Base-by-base conservation (phyloP, 2,329 filamentous ascomycete species). In the Paraconiothyrium sp. region DNA sequence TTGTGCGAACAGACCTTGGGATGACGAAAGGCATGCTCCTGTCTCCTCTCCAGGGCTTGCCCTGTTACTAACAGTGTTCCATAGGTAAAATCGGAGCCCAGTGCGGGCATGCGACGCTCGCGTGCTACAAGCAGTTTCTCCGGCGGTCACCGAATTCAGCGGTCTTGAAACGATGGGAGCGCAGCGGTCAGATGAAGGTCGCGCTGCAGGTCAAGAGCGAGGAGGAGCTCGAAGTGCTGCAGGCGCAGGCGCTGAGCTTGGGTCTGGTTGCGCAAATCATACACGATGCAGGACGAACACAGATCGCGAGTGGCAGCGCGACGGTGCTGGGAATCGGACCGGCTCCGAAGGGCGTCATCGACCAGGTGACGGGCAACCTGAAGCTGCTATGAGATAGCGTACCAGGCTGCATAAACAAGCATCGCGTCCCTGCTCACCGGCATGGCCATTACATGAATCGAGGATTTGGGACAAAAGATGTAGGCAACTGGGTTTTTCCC, bases 81-180 rank as follows among this genome's bases (percentile, higher is more conserved):
- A 49, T 66, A 97, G 94, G 94, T 73, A 99, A 99, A 85, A 97
- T 98, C 73, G 95, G 93, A 60, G 95, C 95, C 8, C 95, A 98
- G 81, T 94, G 92, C 81, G 92, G 90, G 54, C 95, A 98, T 80
- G 95, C 95, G n/a, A 97, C 94, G 3, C 89, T 99, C 59, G 94
- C 94, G 58, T 98, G 94, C 86, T 99, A 97, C 88, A 98, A 97
- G 83, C 83, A 89, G 61, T 88, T 96, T 67, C 81, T 88, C 44
- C 79, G 82, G 41, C 84, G 84, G 27, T 72, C 81, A 48, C 78
- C 86, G 14, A 83, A 85, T 50, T 86, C 88, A 59, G 83, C 83
- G 47, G 82, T 97, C 56, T 87, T 99, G 52, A 85, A 86, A 67
- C 90, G 90, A 67, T 99, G 95, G 95, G 95, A 99, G 81, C 84